Evolutionary conservation across 2,329 filamentous ascomycete species (phyloP), one percentile per base, ranked within the genome.

Genomic region (Tolypocladium cylindrosporum): DNA sequence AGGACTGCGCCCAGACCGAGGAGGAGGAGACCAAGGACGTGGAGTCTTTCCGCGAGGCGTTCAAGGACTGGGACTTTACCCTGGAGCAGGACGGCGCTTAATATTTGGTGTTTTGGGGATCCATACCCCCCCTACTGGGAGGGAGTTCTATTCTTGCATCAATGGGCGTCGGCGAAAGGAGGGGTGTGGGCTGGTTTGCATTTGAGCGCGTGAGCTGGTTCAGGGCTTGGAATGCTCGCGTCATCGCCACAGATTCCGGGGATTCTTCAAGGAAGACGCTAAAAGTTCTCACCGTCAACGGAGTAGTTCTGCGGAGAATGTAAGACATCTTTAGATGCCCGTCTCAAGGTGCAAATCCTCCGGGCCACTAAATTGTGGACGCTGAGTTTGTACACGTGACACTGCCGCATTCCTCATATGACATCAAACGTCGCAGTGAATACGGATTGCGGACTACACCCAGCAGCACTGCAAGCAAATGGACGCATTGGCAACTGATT

Each of bases 31-130:
- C 81, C 57, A 78, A 79, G 51, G 92, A 97, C 70, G 89, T 88
- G 2, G 82, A 85, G 57, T 83, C 81, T 11, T 95, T 97, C 72
- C 91, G 93, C 66, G 79, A 82, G 64, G 87, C 87, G 1, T 99
- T 96, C 68, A 86, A 90, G 72, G 78, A 83, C 39, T 97, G 89
- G 81, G 93, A 99, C 72, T 97, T 97, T 71, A 88, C 90, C 16
- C 60, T 77, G 53, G 55, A 66, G 55, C 65, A 61, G 36, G 51
- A 58, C 31, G 57, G 56, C 50, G 43, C 48, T 9, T 52, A 1
- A 21, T 2, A 13, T 7, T 37, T 19, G 19, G 31, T 36, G 9
- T 36, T 52, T 52, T 36, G 19, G n/a, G 31, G 31, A 36, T 51
- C 19, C 31, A 21, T 11, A 4, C 3, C 24, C 24, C 27, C 11